Percentiles rank a stretch among this genome's conserved stretches.
Conservation (phyloP, 352 stramenopile species). For the Phytopythium chamaehyphon region DNA sequence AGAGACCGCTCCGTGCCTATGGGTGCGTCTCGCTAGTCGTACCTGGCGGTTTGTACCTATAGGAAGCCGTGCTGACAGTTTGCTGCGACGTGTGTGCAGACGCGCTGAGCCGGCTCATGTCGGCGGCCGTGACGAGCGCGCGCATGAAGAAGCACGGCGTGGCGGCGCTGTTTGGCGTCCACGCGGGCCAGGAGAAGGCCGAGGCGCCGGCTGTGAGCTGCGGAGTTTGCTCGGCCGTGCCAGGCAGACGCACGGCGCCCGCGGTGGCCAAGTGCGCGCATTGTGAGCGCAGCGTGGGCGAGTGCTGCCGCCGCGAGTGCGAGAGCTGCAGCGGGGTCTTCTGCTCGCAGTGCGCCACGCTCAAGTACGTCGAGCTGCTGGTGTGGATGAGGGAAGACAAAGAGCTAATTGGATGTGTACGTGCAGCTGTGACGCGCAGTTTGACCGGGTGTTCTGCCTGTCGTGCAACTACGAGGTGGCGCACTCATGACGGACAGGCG, state of each 20-base stretch:
- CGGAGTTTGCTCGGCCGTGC: slow-evolving; percentile 27
- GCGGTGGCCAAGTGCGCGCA: slow-evolving; percentile 43
- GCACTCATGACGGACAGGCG: slow-evolving; percentile 8
- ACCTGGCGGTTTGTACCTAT: no score
- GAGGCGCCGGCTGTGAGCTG: slow-evolving; percentile 17
- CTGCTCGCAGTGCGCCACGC: slow-evolving; percentile 78
- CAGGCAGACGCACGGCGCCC: slow-evolving; percentile 11
- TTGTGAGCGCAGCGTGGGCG: slow-evolving; percentile 55
- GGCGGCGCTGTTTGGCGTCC: slow-evolving; percentile 33
- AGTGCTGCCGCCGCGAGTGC: slow-evolving; percentile 62
- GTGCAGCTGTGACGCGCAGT: slow-evolving; percentile 62
- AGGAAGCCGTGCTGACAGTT: no score
- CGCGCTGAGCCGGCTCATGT: slow-evolving; percentile 75
- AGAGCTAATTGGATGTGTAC: background rate
- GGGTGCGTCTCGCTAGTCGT: slow-evolving; percentile 22
- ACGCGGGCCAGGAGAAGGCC: background rate
- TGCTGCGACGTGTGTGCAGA: slow-evolving; percentile 42
- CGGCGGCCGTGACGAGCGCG: slow-evolving; percentile 56
- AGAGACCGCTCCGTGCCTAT: slow-evolving; percentile 69
- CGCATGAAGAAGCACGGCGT: slow-evolving; percentile 66
- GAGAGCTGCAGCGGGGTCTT: slow-evolving; percentile 47
- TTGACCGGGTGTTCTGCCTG: slow-evolving; percentile 76
- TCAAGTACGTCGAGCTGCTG: slow-evolving; percentile 46
- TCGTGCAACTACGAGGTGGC: slow-evolving; percentile 53
- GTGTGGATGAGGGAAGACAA: background rate